These are phyloP conservation scores for Dionaea muscipula DNA, from an alignment of 179 eudicot species.

Conservation along the genomic window DNA sequence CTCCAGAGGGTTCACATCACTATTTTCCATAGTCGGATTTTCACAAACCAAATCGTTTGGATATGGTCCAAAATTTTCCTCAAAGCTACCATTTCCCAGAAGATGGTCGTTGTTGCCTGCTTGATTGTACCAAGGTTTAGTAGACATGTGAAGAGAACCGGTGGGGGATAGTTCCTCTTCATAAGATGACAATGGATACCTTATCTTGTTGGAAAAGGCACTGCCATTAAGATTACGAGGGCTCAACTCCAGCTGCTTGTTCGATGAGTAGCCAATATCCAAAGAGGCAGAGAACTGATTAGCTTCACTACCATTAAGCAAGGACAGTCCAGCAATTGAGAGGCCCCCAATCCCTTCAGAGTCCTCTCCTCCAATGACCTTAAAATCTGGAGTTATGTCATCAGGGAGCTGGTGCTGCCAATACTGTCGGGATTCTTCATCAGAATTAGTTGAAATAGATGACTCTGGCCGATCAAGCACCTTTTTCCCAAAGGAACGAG, in stretches of 20 bases:
- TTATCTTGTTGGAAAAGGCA: constrained; percentile 27
- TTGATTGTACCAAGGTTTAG: constrained; percentile 60
- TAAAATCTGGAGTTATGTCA: constrained; percentile 93
- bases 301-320: constrained; percentile 34
- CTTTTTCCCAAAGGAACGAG: constrained; percentile 23
- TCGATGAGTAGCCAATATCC: constrained; percentile 31
- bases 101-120: constrained; percentile 30
- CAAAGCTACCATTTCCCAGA: constrained; percentile 29
- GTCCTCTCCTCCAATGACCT: constrained; percentile 44
- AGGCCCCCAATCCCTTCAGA: constrained; percentile 33
- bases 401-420: constrained; percentile 94
- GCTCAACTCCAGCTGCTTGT: constrained; percentile 33
- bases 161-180: constrained; percentile 40
- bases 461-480: constrained; percentile 71
- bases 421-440: constrained; percentile 78
- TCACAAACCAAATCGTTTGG: constrained; percentile 30
- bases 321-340: constrained; percentile 49
- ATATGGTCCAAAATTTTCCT: constrained; percentile 27
- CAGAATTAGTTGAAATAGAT: constrained; percentile 60
- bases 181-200: constrained; percentile 33
- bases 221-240: constrained; percentile 31
- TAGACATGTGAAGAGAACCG: constrained; percentile 22
- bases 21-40: constrained; percentile 25
- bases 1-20: constrained; percentile 46
- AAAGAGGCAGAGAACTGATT: constrained; percentile 32